Percentiles rank a stretch among this genome's conserved stretches.
Evolutionary conservation across 148 eudicot species (phyloP).

Genomic region (Pouteria glomerata): DNA sequence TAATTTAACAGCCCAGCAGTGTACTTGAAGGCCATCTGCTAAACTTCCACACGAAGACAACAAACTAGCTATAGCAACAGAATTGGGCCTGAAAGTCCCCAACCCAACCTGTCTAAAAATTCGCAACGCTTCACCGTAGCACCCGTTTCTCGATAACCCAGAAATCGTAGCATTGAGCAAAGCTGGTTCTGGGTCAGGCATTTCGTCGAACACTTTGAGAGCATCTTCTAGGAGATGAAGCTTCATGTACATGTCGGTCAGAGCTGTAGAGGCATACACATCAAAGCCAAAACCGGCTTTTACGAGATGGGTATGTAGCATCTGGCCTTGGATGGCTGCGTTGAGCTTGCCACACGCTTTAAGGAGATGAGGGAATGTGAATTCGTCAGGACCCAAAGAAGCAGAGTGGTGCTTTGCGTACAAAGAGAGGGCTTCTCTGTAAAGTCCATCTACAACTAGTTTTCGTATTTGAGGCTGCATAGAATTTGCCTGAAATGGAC

Average conservation of each 20-base stretch:
- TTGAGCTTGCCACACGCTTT: constrained; percentile 60
- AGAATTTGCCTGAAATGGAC: not conserved
- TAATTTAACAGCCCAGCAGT: constrained; percentile 70
- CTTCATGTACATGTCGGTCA: constrained; percentile 51
- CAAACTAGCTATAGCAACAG: constrained; percentile 59
- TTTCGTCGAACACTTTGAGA: constrained; percentile 40
- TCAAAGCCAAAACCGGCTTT: constrained; percentile 46
- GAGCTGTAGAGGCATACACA: constrained; percentile 47
- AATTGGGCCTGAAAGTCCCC: constrained; percentile 38
- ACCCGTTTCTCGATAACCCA: constrained; percentile 51
- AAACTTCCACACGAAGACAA: constrained; percentile 48
- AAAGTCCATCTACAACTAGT: constrained; percentile 42
- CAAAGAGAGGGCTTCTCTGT: constrained; percentile 35
- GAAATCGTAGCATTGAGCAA: constrained; percentile 34
- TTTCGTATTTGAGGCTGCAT: constrained; percentile 37
- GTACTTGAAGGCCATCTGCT: constrained; percentile 49
- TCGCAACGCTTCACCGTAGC: constrained; percentile 32
- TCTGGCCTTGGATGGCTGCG: constrained; percentile 37
- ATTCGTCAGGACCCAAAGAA: constrained; percentile 31
- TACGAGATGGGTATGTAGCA: constrained; percentile 58
- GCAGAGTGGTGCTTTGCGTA: constrained; percentile 42
- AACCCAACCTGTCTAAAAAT: constrained; percentile 44
- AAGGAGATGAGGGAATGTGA: constrained; percentile 61
- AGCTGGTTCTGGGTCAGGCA: constrained; percentile 22
- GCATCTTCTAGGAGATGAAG: constrained; percentile 30